Evolutionary conservation across 2,329 filamentous ascomycete species (phyloP).

Genomic region (Chaetomium olivaceum): DNA sequence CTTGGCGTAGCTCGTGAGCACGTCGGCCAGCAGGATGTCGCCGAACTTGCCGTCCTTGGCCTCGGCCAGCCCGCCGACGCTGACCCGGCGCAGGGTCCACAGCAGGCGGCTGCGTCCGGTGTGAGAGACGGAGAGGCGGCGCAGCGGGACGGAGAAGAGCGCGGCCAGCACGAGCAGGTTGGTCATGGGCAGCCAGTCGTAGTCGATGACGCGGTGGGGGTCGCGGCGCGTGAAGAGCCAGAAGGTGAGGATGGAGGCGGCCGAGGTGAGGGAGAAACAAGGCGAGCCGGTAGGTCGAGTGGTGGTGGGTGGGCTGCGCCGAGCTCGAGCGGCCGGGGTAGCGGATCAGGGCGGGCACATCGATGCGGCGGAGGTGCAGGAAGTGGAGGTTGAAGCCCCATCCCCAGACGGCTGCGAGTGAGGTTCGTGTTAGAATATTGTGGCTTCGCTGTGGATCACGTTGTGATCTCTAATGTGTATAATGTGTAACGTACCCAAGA

Average conservation of each 20-base stretch:
- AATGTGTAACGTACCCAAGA: conserved; percentile 62
- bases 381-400: conserved; percentile 93
- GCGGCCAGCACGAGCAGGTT: conserved; percentile 74
- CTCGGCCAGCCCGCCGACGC: conserved; percentile 82
- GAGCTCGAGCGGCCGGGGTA: conserved; percentile 75
- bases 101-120: conserved; percentile 75
- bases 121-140: conserved; percentile 61
- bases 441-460: background rate
- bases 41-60: conserved; percentile 89
- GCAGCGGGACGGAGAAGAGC: conserved; percentile 72
- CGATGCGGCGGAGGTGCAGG: conserved; percentile 76
- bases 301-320: conserved; percentile 72
- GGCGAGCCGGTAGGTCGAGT: conserved; percentile 83
- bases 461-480: background rate
- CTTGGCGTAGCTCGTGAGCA: conserved; percentile 91
- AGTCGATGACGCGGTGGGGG: conserved; percentile 67
- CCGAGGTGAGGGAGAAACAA: conserved; percentile 71
- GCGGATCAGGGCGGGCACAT: conserved; percentile 81
- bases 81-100: conserved; percentile 72
- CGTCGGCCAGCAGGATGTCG: conserved; percentile 90
- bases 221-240: conserved; percentile 77
- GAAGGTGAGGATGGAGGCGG: conserved; percentile 73
- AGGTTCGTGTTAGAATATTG: background rate
- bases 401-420: conserved; percentile 76
- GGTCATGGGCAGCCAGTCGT: conserved; percentile 83